phyloP scores from a whole-genome alignment of 768 basidiomycete genomes.

The Neoboletus magnificus region DNA sequence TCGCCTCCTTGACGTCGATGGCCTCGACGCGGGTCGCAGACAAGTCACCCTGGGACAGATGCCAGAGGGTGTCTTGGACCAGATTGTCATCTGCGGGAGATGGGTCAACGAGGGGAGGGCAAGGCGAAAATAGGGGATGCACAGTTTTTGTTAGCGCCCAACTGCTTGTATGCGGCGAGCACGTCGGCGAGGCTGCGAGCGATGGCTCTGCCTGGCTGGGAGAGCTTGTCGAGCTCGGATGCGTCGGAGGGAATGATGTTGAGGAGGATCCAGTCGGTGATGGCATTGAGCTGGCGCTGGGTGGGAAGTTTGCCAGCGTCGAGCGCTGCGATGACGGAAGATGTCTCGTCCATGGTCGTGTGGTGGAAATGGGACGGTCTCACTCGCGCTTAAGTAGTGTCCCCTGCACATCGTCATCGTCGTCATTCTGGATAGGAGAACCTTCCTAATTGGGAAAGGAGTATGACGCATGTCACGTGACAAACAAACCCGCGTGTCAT shows the following conservation, averaged over 20 bases:
- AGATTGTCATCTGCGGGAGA: constrained; percentile 52
- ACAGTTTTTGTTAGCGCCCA: constrained; percentile 60
- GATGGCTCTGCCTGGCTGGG: constrained; percentile 51
- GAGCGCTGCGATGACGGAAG: constrained; percentile 63
- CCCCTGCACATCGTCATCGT: not conserved
- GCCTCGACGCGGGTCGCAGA: constrained; percentile 35
- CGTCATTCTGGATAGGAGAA: constrained; percentile 20
- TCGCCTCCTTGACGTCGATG: constrained; percentile 43
- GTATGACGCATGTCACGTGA: constrained; percentile 20
- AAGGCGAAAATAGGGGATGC: not conserved
- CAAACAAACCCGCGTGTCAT: not conserved
- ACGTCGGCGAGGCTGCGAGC: constrained; percentile 49
- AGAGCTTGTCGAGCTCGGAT: constrained; percentile 40
- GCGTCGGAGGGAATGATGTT: constrained; percentile 46
- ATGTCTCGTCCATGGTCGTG: constrained; percentile 56
- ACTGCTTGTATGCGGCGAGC: constrained; percentile 54
- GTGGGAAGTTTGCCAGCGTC: constrained; percentile 69
- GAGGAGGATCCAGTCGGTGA: constrained; percentile 54
- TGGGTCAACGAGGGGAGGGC: not conserved
- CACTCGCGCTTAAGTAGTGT: not conserved
- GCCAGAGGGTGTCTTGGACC: constrained; percentile 65
- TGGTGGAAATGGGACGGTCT: not conserved
- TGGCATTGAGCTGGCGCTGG: constrained; percentile 50
- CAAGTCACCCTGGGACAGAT: constrained; percentile 55
- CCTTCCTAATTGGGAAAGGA: not conserved